Evolutionary conservation across 2,329 filamentous ascomycete species (phyloP).

Genomic region (Leptographium flavum): DNA sequence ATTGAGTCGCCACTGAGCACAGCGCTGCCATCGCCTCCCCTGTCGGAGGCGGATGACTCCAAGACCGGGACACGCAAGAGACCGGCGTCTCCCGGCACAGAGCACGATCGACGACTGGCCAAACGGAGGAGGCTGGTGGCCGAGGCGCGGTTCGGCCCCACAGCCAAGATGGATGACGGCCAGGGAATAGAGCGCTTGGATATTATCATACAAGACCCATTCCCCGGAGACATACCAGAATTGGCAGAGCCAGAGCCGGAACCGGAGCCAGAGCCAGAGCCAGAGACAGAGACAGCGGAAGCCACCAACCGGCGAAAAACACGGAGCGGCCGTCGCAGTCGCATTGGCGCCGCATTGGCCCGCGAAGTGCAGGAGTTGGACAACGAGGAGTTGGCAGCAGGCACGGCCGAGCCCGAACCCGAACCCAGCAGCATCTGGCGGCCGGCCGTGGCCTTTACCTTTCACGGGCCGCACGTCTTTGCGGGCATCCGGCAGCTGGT

Average conservation of each 20-base stretch:
- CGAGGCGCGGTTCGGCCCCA: constrained; percentile 55
- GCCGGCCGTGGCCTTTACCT: constrained; percentile 50
- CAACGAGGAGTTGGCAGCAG: constrained; percentile 13
- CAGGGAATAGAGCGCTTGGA: constrained; percentile 49
- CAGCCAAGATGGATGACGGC: constrained; percentile 39
- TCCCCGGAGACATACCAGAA: constrained; percentile 19
- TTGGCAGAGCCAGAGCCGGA: constrained; percentile 4
- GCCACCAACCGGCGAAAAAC: not conserved
- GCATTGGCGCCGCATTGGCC: constrained; percentile 21
- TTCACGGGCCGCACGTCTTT: constrained; percentile 68
- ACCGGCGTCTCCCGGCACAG: constrained; percentile 14
- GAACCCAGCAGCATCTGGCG: constrained; percentile 26
- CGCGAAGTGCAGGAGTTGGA: constrained; percentile 18
- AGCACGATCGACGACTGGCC: constrained; percentile 20
- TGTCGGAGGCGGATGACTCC: constrained; percentile 18
- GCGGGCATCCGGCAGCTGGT: constrained; percentile 65
- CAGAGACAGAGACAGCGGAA: not conserved
- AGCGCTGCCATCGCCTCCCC: constrained; percentile 30
- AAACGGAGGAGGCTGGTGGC: constrained; percentile 51
- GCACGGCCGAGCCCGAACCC: constrained; percentile 10
- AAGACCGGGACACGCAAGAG: constrained; percentile 8
- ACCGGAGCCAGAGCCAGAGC: not conserved
- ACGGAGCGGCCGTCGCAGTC: constrained; percentile 16
- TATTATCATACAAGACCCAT: constrained; percentile 43
- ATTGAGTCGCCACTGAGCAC: constrained; percentile 41